Base-by-base conservation (phyloP, 768 basidiomycete genomes). In the Macrocybe gigantea region DNA sequence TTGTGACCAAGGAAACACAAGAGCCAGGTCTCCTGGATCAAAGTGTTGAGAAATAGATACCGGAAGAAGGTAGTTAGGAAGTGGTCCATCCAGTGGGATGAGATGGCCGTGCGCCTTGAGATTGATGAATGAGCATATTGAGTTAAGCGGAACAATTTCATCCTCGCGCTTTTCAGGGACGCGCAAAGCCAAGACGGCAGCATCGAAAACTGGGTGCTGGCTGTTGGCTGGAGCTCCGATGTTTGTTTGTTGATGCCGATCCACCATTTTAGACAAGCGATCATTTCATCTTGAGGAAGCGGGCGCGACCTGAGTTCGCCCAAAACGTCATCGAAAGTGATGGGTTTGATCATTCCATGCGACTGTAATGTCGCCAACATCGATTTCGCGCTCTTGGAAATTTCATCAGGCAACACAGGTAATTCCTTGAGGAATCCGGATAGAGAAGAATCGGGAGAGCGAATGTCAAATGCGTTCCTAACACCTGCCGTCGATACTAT, bases 221-320 rank as follows among this genome's bases (percentile, higher is more conserved):
- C 67, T 10, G 65, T 51, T 41, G 78, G 64, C n/a, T 72, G 64
- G 10, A 65, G 53, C 34, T 56, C 62, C 35, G 59, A 61, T 22
- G 69, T 67, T 56, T 59, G 66, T 47, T 64, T 68, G 40, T 59
- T 66, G 47, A 70, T 39, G 44, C 64, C 67, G 44, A 76, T 73
- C 88, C 93, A 93, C 95, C 96, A 98, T 49, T 80, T 79, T 52
- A 97, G 68, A 63, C 88, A 93, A 2, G 81, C 82, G n/a, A 85
- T 61, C 66, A 88, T 83, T 58, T 97, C 90, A 5, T 70, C 66
- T 58, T 88, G 79, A 4, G 63, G 60, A 22, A 99, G 72, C 4
- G 93, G 85, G 11, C 88, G 72, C 5, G 73, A 64, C 9, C 78
- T 76, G 11, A 99, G 72, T 60, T 95, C 89, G 35, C 73, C 68